phyloP scores from a whole-genome alignment of 148 eudicot genomes.

The Cornus florida region DNA sequence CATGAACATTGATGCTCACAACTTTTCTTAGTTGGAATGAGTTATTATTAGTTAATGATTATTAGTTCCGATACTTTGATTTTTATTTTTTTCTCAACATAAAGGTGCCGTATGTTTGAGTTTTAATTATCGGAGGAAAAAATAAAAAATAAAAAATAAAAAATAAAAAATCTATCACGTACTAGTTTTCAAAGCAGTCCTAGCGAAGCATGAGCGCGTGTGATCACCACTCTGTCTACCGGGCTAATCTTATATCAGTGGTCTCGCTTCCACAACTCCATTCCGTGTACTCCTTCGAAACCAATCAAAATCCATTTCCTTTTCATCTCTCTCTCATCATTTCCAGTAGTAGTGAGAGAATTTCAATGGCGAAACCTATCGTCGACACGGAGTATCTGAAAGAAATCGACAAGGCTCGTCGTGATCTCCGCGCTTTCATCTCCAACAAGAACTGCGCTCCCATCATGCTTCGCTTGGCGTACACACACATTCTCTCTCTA shows the following conservation, averaged over 20 bases:
- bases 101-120: no score
- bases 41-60: no score
- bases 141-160: no score
- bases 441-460: conserved; percentile 89
- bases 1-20: no score
- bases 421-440: conserved; percentile 90
- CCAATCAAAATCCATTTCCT: not conserved
- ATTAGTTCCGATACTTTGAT: no score
- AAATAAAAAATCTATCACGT: no score
- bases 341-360: not conserved
- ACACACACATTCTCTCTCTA: conserved; percentile 11
- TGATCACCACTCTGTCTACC: not conserved
- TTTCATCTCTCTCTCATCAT: no score
- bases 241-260: not conserved
- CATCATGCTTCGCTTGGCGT: conserved; percentile 98
- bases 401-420: conserved; percentile 88
- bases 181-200: not conserved
- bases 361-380: conserved; percentile 75
- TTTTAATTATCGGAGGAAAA: no score
- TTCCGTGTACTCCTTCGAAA: not conserved
- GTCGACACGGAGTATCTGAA: conserved; percentile 78
- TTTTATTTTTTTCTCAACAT: no score
- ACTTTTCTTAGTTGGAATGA: no score
- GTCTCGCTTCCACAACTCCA: conserved; percentile 14
- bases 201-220: not conserved